A percentile compares a stretch with the other conserved stretches of the same genome.
phyloP scores from a whole-genome alignment of 1,284 basidiomycete genomes.

The Apiotrichum sp. region DNA sequence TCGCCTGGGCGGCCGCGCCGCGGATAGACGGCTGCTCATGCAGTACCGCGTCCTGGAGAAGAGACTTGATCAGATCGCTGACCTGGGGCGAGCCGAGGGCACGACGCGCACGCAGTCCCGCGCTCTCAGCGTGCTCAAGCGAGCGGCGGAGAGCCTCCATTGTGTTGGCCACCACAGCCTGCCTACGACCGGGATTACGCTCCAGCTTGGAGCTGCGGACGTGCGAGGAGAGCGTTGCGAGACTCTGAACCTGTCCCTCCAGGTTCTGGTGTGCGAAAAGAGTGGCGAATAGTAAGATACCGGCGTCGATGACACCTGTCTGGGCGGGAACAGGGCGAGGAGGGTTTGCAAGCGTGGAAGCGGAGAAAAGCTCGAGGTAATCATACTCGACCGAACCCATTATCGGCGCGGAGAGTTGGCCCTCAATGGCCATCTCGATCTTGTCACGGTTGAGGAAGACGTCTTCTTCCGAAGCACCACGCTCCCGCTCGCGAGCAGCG shows the following conservation, averaged over 20 bases:
- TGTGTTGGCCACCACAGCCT: slow-evolving; percentile 78
- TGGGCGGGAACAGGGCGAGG: slow-evolving; percentile 61
- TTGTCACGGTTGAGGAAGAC: slow-evolving; percentile 69
- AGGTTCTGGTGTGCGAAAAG: slow-evolving; percentile 75
- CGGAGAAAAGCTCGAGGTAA: slow-evolving; percentile 61
- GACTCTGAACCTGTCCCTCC: slow-evolving; percentile 59
- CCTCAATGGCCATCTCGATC: slow-evolving; percentile 68
- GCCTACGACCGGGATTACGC: slow-evolving; percentile 79
- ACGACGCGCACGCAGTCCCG: slow-evolving; percentile 57
- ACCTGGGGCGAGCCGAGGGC: slow-evolving; percentile 65
- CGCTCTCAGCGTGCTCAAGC: slow-evolving; percentile 57
- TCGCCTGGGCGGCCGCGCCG: slow-evolving; percentile 75
- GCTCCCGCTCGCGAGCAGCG: slow-evolving; percentile 38
- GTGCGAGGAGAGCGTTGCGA: slow-evolving; percentile 59
- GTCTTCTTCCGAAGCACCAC: slow-evolving; percentile 44
- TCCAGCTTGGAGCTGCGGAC: slow-evolving; percentile 74
- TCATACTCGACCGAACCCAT: slow-evolving; percentile 83
- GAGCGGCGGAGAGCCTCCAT: slow-evolving; percentile 73
- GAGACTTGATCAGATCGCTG: slow-evolving; percentile 61
- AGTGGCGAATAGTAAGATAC: slow-evolving; percentile 76
- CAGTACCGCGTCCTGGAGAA: slow-evolving; percentile 74
- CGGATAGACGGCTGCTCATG: slow-evolving; percentile 75
- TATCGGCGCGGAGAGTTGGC: slow-evolving; percentile 69
- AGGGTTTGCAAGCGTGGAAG: slow-evolving; percentile 12
- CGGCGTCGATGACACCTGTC: slow-evolving; percentile 81